A percentile compares a stretch with the other conserved stretches of the same genome.
phyloP scores from a whole-genome alignment of 2,329 filamentous ascomycete genomes.

The Plectosphaerella plurivora region DNA sequence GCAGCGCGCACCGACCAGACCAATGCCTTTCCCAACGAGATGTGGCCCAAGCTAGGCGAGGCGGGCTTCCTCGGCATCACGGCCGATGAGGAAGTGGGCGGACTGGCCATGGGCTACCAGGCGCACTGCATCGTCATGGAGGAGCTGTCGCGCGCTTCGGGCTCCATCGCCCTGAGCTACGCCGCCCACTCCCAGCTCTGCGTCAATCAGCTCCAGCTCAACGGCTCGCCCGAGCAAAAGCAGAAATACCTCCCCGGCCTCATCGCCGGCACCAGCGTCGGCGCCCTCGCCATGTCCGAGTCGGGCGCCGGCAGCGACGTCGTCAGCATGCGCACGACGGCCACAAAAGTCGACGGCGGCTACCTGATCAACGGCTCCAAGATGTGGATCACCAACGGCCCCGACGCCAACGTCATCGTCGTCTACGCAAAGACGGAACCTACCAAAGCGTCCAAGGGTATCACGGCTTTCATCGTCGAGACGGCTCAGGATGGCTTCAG shows the following conservation, averaged over 20 bases:
- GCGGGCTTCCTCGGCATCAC: conserved; percentile 92
- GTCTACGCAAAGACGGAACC: conserved; percentile 97
- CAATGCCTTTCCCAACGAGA: conserved; percentile 83
- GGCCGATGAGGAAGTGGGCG: conserved; percentile 87
- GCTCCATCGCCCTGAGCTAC: conserved; percentile 82
- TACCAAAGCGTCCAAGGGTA: conserved; percentile 76
- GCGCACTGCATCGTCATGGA: conserved; percentile 95
- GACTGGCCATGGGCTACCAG: conserved; percentile 89
- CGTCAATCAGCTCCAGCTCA: conserved; percentile 92
- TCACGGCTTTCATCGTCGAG: conserved; percentile 91
- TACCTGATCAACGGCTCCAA: conserved; percentile 85
- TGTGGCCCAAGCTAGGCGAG: conserved; percentile 92
- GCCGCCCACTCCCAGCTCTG: conserved; percentile 95
- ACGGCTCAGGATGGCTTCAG: conserved; percentile 69
- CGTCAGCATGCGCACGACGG: conserved; percentile 88
- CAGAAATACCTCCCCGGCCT: conserved; percentile 72
- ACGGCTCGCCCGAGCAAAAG: conserved; percentile 78
- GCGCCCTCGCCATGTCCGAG: conserved; percentile 93
- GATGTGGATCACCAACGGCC: conserved; percentile 99
- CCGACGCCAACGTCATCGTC: conserved; percentile 86
- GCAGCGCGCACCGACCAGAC: conserved; percentile 76
- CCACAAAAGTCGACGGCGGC: conserved; percentile 76
- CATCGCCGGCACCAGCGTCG: conserved; percentile 75
- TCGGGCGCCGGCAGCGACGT: conserved; percentile 89
- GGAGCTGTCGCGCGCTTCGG: conserved; percentile 84